phyloP scores from a whole-genome alignment of 352 stramenopile genomes.

The Pythium apleroticum region DNA sequence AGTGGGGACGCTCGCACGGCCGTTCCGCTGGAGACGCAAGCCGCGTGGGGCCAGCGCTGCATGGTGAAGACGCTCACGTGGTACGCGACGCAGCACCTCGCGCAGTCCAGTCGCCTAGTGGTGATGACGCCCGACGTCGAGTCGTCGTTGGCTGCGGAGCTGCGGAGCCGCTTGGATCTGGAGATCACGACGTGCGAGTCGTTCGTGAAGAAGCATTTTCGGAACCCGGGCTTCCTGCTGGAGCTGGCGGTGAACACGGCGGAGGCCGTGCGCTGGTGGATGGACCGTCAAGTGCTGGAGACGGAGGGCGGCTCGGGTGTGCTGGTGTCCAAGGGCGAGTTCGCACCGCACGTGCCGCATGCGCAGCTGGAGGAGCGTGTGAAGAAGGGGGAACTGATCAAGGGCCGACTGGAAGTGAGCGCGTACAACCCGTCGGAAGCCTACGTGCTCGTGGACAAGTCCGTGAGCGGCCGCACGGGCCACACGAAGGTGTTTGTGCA shows the following conservation, averaged over 20 bases:
- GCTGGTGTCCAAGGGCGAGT: constrained; percentile 37
- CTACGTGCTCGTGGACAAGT: constrained; percentile 60
- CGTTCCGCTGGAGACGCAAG: constrained; percentile 38
- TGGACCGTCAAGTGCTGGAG: constrained; percentile 32
- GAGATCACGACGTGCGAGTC: constrained; percentile 58
- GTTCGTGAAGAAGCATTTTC: constrained; percentile 48
- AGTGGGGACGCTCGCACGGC: not conserved
- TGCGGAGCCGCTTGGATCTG: constrained; percentile 37
- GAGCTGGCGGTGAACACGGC: constrained; percentile 64
- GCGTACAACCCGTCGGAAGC: constrained; percentile 72
- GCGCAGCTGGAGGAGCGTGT: constrained; percentile 42
- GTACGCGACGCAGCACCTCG: constrained; percentile 55
- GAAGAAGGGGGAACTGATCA: constrained; percentile 31
- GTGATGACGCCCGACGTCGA: constrained; percentile 62
- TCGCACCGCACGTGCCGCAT: constrained; percentile 46
- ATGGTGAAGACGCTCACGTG: constrained; percentile 65
- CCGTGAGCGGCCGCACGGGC: constrained; percentile 9
- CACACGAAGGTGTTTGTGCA: constrained; percentile 56
- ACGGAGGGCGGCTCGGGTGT: constrained; percentile 23
- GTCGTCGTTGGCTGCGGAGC: constrained; percentile 35
- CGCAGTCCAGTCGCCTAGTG: constrained; percentile 37
- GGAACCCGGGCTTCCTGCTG: constrained; percentile 39
- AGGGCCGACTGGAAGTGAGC: constrained; percentile 69
- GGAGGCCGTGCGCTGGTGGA: constrained; percentile 51
- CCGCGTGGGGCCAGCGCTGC: constrained; percentile 38